phyloP scores from a whole-genome alignment of 2,329 filamentous ascomycete species.

The Xylaria arbuscula region DNA sequence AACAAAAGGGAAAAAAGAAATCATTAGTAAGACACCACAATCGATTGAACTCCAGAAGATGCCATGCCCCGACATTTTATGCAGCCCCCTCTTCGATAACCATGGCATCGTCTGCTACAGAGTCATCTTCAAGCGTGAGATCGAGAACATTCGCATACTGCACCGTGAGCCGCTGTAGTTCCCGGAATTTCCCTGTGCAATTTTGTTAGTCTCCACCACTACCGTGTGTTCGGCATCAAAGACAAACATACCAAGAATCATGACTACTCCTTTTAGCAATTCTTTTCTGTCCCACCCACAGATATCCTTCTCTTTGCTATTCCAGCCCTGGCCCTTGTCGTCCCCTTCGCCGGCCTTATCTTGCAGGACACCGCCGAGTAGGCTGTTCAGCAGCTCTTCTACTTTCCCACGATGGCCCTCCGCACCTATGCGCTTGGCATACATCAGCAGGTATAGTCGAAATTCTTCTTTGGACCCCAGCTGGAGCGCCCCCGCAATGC shows the following conservation, averaged over 20 bases:
- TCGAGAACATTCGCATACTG: constrained; percentile 90
- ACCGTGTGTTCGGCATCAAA: constrained; percentile 19
- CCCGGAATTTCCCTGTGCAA: constrained; percentile 85
- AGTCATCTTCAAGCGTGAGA: constrained; percentile 62
- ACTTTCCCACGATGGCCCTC: constrained; percentile 90
- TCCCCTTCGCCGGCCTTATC: constrained; percentile 62
- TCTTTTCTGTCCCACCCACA: constrained; percentile 93
- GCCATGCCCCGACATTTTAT: constrained; percentile 18
- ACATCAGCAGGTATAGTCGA: constrained; percentile 95
- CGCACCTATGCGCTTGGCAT: constrained; percentile 92
- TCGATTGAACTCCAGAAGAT: constrained; percentile 33
- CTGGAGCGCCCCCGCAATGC: constrained; percentile 87
- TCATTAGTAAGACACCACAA: constrained; percentile 6
- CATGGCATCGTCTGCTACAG: constrained; percentile 54
- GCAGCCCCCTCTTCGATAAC: constrained; percentile 45
- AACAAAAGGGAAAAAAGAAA: constrained; percentile 4
- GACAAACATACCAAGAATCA: constrained; percentile 82
- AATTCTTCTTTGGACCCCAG: constrained; percentile 92
- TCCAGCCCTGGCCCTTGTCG: constrained; percentile 68
- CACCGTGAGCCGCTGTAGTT: constrained; percentile 92
- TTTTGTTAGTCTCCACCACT: constrained; percentile 44
- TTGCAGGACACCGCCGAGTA: constrained; percentile 77
- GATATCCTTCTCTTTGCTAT: constrained; percentile 74
- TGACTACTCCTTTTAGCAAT: constrained; percentile 87
- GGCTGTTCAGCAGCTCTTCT: constrained; percentile 85